These are phyloP conservation scores for Pinus tabuliformis DNA, from an alignment of 75 land plant genomes.

Conservation along the genomic window DNA sequence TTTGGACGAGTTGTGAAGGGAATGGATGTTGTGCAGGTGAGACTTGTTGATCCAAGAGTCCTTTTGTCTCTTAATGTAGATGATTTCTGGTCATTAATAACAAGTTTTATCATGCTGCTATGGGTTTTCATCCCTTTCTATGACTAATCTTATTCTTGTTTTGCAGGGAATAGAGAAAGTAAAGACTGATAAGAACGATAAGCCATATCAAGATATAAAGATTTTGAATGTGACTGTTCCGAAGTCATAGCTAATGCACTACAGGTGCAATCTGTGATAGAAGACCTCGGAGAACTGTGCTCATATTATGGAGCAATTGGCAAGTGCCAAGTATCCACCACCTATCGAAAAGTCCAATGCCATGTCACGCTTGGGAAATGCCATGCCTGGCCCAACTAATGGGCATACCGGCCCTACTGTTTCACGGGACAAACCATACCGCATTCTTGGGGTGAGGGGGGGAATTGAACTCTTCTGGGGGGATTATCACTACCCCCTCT, in stretches of 20 bases:
- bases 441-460: too few species aligned
- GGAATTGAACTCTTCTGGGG: too few species aligned
- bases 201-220: slow-evolving; percentile 96
- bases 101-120: background rate
- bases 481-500: too few species aligned
- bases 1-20: slow-evolving; percentile 98
- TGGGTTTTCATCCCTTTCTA: background rate
- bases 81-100: background rate
- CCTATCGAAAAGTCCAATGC: too few species aligned
- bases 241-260: slow-evolving; percentile 38
- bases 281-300: too few species aligned
- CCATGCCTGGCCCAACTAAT: too few species aligned
- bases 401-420: too few species aligned
- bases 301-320: too few species aligned
- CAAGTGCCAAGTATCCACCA: too few species aligned
- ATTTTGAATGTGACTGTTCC: slow-evolving; percentile 96
- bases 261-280: background rate
- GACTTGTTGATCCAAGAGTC: background rate
- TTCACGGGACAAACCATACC: too few species aligned
- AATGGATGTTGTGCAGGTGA: slow-evolving; percentile 99
- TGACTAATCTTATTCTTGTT: background rate
- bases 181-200: slow-evolving; percentile 94
- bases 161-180: slow-evolving; percentile 97
- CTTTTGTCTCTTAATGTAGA: background rate
- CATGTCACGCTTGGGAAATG: too few species aligned